phyloP scores from a whole-genome alignment of 805 yeast genomes.

The Monosporozyma servazzii region DNA sequence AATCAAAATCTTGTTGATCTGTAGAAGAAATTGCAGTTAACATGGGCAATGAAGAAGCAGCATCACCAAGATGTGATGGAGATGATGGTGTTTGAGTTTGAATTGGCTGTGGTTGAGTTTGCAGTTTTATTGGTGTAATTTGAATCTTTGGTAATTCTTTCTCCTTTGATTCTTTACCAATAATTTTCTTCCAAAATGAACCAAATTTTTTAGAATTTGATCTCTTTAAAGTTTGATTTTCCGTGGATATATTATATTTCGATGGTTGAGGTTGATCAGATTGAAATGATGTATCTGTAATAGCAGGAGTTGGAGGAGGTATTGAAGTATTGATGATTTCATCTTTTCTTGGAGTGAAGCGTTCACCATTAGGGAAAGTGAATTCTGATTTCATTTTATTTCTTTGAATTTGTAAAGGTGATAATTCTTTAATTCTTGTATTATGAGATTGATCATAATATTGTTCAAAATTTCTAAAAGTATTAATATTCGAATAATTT shows the following conservation, averaged over 20 bases:
- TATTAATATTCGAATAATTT: not conserved
- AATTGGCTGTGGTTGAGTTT: not conserved
- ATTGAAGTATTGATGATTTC: not conserved
- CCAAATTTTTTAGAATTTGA: slow-evolving; percentile 3
- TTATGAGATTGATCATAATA: not conserved
- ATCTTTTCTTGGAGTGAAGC: slow-evolving; percentile 23
- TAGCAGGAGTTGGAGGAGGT: not conserved
- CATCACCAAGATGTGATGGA: not conserved
- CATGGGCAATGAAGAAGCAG: not conserved
- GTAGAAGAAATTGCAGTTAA: not conserved
- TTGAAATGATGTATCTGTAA: not conserved
- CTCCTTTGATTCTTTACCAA: not conserved
- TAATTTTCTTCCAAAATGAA: slow-evolving; percentile 3
- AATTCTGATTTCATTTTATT: slow-evolving; percentile 24
- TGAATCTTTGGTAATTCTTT: not conserved
- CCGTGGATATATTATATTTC: too few relatives aligned
- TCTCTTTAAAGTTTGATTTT: not conserved
- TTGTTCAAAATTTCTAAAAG: not conserved
- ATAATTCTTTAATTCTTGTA: slow-evolving; percentile 5
- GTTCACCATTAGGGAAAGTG: slow-evolving; percentile 29
- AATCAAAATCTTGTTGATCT: slow-evolving; percentile 1
- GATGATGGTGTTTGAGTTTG: not conserved
- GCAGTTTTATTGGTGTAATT: not conserved
- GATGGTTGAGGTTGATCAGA: too few relatives aligned
- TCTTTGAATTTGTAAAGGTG: slow-evolving; percentile 27